Conservation (phyloP, 768 basidiomycete genomes). For the Hericium coralloides region DNA sequence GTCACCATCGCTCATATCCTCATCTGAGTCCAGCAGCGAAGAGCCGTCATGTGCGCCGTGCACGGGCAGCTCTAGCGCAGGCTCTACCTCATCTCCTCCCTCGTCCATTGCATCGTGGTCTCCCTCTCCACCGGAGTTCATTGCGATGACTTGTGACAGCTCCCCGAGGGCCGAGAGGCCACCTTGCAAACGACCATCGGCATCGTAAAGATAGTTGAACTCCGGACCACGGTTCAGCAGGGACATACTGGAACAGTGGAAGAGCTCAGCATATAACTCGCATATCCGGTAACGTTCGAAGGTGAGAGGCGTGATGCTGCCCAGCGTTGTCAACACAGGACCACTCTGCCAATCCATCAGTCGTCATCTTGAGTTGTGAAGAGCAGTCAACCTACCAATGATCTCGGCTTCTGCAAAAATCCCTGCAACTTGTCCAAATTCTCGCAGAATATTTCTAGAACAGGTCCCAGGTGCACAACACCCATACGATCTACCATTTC, state of each 20-base stretch:
- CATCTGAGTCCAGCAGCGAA: slow-evolving; percentile 55
- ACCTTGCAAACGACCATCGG: slow-evolving; percentile 79
- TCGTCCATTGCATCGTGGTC: slow-evolving; percentile 54
- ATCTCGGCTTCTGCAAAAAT: slow-evolving; percentile 65
- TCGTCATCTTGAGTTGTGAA: no score
- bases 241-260: slow-evolving; percentile 98
- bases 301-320: slow-evolving; percentile 70
- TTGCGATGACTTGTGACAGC: slow-evolving; percentile 74
- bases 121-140: slow-evolving; percentile 45
- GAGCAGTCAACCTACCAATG: slow-evolving; percentile 44
- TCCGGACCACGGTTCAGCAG: slow-evolving; percentile 77
- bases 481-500: slow-evolving; percentile 82
- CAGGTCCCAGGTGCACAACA: slow-evolving; percentile 82
- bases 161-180: slow-evolving; percentile 80
- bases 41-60: slow-evolving; percentile 42
- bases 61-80: slow-evolving; percentile 62
- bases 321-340: slow-evolving; percentile 66
- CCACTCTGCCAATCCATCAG: slow-evolving; percentile 38
- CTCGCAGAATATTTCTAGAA: slow-evolving; percentile 67
- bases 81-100: slow-evolving; percentile 48
- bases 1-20: slow-evolving; percentile 63
- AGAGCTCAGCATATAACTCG: slow-evolving; percentile 91
- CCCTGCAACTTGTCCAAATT: slow-evolving; percentile 60
- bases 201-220: slow-evolving; percentile 65
- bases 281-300: slow-evolving; percentile 94